These are phyloP conservation scores for Umbelopsis sp. DNA, from an alignment of 192 early-diverging fungal genomes.

Conservation along the genomic window DNA sequence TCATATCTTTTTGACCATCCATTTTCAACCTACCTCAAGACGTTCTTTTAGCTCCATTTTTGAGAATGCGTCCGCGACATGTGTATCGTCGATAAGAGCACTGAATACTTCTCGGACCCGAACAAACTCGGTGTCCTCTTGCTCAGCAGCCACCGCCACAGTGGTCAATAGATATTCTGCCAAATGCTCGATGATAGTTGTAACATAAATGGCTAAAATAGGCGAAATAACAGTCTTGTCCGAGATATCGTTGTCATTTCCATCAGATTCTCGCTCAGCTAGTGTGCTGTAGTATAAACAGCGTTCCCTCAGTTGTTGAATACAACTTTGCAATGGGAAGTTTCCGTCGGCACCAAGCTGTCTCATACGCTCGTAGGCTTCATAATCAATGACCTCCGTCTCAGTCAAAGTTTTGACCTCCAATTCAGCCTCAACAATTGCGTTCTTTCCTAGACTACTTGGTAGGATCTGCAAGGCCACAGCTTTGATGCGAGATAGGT, in stretches of 20 bases:
- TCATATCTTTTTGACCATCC: not conserved
- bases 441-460: constrained; percentile 54
- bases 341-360: constrained; percentile 15
- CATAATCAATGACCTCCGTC: constrained; percentile 41
- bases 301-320: constrained; percentile 46
- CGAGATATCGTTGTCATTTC: not conserved
- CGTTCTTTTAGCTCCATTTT: constrained; percentile 47
- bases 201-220: constrained; percentile 54
- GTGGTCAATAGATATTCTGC: constrained; percentile 55
- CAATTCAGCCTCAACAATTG: constrained; percentile 59
- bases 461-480: constrained; percentile 47
- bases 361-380: constrained; percentile 33
- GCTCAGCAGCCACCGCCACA: constrained; percentile 51
- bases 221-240: constrained; percentile 28
- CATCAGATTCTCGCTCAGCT: constrained; percentile 24
- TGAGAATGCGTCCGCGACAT: constrained; percentile 48
- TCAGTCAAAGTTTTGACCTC: constrained; percentile 58
- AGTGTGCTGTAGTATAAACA: constrained; percentile 57
- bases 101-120: constrained; percentile 50
- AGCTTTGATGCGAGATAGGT: constrained; percentile 50
- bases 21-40: constrained; percentile 41
- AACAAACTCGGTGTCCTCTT: constrained; percentile 51
- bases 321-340: constrained; percentile 36
- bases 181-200: constrained; percentile 58
- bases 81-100: constrained; percentile 51